Conservation (phyloP, 108 stramenopile genomes). For the Aurantiochytrium sp. region DNA sequence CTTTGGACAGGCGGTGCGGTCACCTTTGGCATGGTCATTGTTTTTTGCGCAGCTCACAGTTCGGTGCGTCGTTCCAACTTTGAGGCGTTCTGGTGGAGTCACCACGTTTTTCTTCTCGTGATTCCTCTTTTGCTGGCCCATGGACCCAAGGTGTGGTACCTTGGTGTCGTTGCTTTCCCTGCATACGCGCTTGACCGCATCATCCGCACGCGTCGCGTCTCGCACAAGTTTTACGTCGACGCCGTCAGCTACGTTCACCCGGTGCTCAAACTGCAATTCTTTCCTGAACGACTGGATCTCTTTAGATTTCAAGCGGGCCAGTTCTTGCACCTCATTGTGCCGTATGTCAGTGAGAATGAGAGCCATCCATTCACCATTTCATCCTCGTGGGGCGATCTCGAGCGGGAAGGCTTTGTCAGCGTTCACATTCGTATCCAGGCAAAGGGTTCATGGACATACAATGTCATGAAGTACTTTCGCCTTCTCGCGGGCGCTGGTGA, state of each 20-base stretch:
- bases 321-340: constrained; percentile 33
- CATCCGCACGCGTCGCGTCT: constrained; percentile 20
- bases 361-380: constrained; percentile 46
- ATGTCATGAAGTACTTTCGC: constrained; percentile 21
- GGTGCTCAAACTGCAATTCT: constrained; percentile 35
- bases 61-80: constrained; percentile 22
- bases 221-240: background rate
- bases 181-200: constrained; percentile 26
- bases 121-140: constrained; percentile 28
- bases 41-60: constrained; percentile 29
- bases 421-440: constrained; percentile 38
- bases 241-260: constrained; percentile 33
- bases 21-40: constrained; percentile 29
- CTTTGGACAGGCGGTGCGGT: constrained; percentile 30
- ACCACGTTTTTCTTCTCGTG: constrained; percentile 35
- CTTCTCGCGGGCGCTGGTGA: background rate
- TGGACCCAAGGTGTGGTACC: constrained; percentile 34
- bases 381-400: constrained; percentile 23
- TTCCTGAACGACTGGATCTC: constrained; percentile 28
- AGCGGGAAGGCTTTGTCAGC: constrained; percentile 27
- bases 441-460: constrained; percentile 10
- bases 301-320: constrained; percentile 40
- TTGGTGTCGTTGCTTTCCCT: constrained; percentile 15
- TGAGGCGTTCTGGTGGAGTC: constrained; percentile 36
- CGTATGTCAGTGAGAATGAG: constrained; percentile 22